phyloP scores from a whole-genome alignment of 2,329 filamentous ascomycete species.

The Ascochyta viciae-villosae region DNA sequence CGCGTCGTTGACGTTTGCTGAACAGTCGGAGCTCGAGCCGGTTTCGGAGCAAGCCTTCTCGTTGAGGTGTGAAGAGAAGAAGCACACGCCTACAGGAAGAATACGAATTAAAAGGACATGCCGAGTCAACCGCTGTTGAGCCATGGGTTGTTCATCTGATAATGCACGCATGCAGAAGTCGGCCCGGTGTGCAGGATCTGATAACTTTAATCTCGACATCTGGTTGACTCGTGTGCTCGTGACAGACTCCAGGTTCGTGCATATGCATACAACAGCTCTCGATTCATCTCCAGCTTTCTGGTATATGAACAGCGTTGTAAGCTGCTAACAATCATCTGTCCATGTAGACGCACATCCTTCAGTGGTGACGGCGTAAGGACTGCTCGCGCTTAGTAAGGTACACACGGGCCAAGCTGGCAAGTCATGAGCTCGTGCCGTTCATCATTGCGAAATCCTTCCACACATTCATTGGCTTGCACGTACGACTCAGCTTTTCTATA shows the following conservation, averaged over 20 bases:
- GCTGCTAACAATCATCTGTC: neutral
- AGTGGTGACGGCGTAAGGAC: too few relatives aligned
- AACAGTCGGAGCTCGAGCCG: conserved; percentile 4
- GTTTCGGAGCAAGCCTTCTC: conserved; percentile 10
- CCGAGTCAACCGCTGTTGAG: conserved; percentile 10
- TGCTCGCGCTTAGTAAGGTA: conserved; percentile 12
- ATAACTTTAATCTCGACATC: conserved; percentile 12
- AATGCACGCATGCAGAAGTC: conserved; percentile 7
- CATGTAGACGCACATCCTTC: too few relatives aligned
- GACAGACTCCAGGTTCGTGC: neutral
- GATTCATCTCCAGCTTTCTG: neutral
- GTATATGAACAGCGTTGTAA: neutral
- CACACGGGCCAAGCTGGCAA: conserved; percentile 2
- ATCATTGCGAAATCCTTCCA: conserved; percentile 6
- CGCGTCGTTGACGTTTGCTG: conserved; percentile 2
- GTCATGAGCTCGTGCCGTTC: neutral
- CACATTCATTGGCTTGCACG: neutral
- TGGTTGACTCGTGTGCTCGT: neutral
- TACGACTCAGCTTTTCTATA: neutral
- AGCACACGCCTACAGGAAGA: neutral
- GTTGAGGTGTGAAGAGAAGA: neutral
- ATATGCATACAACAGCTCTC: neutral
- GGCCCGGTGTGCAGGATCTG: conserved; percentile 14
- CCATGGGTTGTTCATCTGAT: conserved; percentile 15
- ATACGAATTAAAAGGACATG: conserved; percentile 1